Conservation (phyloP, 257 asterid genomes). For the Linaria vulgaris region DNA sequence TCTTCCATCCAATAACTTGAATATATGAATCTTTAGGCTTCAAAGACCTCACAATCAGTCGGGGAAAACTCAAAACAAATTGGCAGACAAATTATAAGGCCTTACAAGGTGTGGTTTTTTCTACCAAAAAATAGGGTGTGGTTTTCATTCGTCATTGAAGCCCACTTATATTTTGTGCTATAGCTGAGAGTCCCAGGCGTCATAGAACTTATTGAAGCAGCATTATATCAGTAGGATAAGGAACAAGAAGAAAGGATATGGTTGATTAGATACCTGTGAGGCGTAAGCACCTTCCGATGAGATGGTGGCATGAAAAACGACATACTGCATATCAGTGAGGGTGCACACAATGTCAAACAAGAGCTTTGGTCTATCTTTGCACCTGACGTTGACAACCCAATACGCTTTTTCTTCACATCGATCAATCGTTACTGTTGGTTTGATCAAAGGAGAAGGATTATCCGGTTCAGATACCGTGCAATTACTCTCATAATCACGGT, state of each 20-base stretch:
- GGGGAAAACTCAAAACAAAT: no score
- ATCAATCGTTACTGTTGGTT: constrained; percentile 65
- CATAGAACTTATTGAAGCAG: no score
- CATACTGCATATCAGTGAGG: constrained; percentile 88
- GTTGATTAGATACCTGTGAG: constrained; percentile 56
- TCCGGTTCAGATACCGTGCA: constrained; percentile 32
- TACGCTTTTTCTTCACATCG: constrained; percentile 84
- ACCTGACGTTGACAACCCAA: constrained; percentile 77
- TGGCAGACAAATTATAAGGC: no score
- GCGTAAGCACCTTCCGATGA: constrained; percentile 82
- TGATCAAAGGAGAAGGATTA: constrained; percentile 28
- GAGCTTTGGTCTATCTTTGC: constrained; percentile 91
- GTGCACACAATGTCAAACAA: constrained; percentile 98
- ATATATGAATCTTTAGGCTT: no score
- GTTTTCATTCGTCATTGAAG: no score
- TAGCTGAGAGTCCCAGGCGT: no score
- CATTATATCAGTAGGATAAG: no score
- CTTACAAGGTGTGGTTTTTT: no score
- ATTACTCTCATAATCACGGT: constrained; percentile 74
- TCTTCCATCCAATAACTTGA: no score
- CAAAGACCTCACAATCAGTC: no score
- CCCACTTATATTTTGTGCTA: no score
- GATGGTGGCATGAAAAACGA: constrained; percentile 88
- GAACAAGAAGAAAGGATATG: not conserved
- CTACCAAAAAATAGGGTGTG: no score